phyloP scores from a whole-genome alignment of 2,329 filamentous ascomycete species.

The Xylaria sp. region DNA sequence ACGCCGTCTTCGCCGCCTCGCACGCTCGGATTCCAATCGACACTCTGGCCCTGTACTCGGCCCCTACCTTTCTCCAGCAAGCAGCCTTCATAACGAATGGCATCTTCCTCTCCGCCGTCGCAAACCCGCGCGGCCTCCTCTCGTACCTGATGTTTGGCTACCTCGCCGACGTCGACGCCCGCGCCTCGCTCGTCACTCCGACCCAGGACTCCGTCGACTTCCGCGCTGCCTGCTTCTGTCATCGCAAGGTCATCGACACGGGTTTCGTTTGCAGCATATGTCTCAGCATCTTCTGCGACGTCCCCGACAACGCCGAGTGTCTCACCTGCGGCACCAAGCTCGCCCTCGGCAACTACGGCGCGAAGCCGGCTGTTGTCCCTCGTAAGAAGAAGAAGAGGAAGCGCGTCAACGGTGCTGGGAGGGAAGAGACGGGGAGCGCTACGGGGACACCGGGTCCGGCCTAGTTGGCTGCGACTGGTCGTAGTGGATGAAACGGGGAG shows the following conservation, averaged over 20 bases:
- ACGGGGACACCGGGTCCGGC: slow-evolving; percentile 65
- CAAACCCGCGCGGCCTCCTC: slow-evolving; percentile 76
- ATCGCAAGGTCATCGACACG: slow-evolving; percentile 87
- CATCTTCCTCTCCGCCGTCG: slow-evolving; percentile 62
- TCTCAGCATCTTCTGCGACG: slow-evolving; percentile 88
- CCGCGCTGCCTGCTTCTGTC: slow-evolving; percentile 97
- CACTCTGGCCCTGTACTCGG: slow-evolving; percentile 84
- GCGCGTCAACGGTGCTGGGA: slow-evolving; percentile 59
- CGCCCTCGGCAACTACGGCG: slow-evolving; percentile 78
- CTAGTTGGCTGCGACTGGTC: not conserved
- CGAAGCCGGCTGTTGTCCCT: slow-evolving; percentile 79
- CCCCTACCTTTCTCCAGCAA: slow-evolving; percentile 94
- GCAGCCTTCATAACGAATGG: slow-evolving; percentile 74
- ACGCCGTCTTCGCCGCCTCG: slow-evolving; percentile 94
- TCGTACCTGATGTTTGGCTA: slow-evolving; percentile 97
- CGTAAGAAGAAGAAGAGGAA: slow-evolving; percentile 76
- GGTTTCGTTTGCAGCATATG: slow-evolving; percentile 98
- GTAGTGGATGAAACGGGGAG: not conserved
- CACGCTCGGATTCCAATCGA: slow-evolving; percentile 90
- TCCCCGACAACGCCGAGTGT: slow-evolving; percentile 73
- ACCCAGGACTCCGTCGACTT: slow-evolving; percentile 92
- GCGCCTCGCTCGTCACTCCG: slow-evolving; percentile 76
- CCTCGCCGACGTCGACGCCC: slow-evolving; percentile 70
- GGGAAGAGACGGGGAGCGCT: slow-evolving; percentile 69
- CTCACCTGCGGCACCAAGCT: slow-evolving; percentile 85